Evolutionary conservation across 495 filamentous ascomycete species (phyloP).

Genomic region (Xylaria curta): DNA sequence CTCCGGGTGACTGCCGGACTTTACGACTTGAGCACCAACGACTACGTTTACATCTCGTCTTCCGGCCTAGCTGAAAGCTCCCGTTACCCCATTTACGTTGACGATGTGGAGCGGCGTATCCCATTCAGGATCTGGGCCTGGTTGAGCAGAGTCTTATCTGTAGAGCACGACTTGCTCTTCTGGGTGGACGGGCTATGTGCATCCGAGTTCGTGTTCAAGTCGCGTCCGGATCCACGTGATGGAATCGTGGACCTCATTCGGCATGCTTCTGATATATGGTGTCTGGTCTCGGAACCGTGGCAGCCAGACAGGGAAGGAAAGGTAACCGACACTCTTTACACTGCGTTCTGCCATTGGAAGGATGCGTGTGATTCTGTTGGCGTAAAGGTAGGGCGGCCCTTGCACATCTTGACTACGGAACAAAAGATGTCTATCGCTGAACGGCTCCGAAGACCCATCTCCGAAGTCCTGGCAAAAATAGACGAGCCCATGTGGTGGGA

Average conservation of each 20-base stretch:
- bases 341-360: background rate
- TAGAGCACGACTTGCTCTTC: background rate
- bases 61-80: background rate
- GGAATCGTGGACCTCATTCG: background rate
- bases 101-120: background rate
- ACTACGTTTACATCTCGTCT: background rate
- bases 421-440: background rate
- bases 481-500: background rate
- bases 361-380: background rate
- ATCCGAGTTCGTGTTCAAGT: background rate
- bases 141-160: background rate
- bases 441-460: background rate
- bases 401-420: background rate
- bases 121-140: background rate
- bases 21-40: background rate
- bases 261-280: background rate
- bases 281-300: background rate
- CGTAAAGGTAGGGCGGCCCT: background rate
- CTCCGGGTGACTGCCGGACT: background rate
- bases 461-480: background rate
- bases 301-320: background rate
- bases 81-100: background rate
- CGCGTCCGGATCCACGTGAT: background rate
- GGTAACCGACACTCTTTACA: background rate
- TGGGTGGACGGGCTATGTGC: background rate